phyloP scores from a whole-genome alignment of 768 basidiomycete genomes.

The Suillus paluster region DNA sequence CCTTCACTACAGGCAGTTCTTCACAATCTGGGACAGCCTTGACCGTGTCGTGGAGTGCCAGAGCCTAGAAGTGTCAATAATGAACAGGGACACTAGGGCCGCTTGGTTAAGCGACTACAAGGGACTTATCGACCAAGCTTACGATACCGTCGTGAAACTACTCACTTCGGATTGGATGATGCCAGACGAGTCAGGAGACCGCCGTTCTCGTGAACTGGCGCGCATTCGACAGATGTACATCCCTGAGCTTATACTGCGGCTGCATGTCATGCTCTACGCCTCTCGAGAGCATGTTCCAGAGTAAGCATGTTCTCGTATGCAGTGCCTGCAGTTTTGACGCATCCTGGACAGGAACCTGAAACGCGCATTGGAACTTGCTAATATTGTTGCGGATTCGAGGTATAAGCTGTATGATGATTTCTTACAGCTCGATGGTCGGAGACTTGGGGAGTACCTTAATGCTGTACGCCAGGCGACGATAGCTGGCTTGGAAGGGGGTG shows the following conservation, averaged over 20 bases:
- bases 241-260: constrained; percentile 85
- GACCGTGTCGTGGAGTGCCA: constrained; percentile 65
- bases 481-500: constrained; percentile 71
- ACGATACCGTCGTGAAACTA: constrained; percentile 68
- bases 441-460: constrained; percentile 73
- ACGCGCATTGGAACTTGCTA: constrained; percentile 75
- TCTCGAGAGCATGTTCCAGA: constrained; percentile 68
- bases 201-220: constrained; percentile 65
- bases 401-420: constrained; percentile 89
- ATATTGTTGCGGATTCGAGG: constrained; percentile 85
- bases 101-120: constrained; percentile 71
- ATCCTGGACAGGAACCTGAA: constrained; percentile 65
- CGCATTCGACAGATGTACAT: constrained; percentile 89
- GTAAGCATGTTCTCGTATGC: constrained; percentile 48
- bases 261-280: constrained; percentile 73
- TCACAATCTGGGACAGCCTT: constrained; percentile 71
- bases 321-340: background rate
- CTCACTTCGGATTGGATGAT: constrained; percentile 82
- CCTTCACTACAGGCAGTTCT: constrained; percentile 80
- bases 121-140: constrained; percentile 62
- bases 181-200: constrained; percentile 54
- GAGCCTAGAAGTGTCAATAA: constrained; percentile 56
- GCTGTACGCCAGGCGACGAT: constrained; percentile 75
- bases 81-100: constrained; percentile 59
- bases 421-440: constrained; percentile 57